Conservation (phyloP, 305 asterid species). For the Fraxinus sp. region DNA sequence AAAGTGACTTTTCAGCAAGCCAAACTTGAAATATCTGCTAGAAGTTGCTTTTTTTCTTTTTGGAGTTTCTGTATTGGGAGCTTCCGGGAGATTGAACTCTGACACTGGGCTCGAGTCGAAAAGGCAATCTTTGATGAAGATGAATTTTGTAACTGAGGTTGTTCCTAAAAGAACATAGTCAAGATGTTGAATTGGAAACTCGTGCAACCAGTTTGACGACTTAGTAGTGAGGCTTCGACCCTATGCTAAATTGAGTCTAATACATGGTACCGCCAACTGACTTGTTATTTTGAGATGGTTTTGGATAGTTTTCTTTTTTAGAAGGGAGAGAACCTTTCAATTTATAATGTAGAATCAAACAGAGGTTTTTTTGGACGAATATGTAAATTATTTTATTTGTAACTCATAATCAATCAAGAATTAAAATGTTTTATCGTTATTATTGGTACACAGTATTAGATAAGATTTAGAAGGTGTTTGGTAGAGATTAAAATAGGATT, state of each 20-base stretch:
- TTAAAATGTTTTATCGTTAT: background rate
- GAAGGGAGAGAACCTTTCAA: background rate
- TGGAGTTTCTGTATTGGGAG: slow-evolving; percentile 19
- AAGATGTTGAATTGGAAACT: slow-evolving; percentile 8
- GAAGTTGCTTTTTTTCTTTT: background rate
- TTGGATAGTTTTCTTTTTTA: background rate
- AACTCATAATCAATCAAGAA: background rate
- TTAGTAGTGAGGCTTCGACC: slow-evolving; percentile 17
- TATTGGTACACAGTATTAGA: background rate
- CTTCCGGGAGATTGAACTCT: slow-evolving; percentile 21
- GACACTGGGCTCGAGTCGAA: slow-evolving; percentile 9
- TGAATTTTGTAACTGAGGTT: slow-evolving; percentile 4
- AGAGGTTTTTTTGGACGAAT: background rate
- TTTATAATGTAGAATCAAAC: background rate
- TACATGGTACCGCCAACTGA: background rate
- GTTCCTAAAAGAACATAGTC: slow-evolving; percentile 1
- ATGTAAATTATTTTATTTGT: background rate
- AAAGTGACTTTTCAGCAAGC: background rate
- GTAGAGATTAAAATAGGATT: too few relatives aligned
- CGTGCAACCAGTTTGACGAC: slow-evolving; percentile 20
- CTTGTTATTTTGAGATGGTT: background rate
- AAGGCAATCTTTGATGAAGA: slow-evolving; percentile 10
- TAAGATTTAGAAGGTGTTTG: too few relatives aligned
- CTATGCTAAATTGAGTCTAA: background rate
- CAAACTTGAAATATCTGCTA: background rate